Evolutionary conservation across 495 filamentous ascomycete species (phyloP), one percentile per base, ranked within the genome.

Genomic region (Friedmanniomyces endolithicus): DNA sequence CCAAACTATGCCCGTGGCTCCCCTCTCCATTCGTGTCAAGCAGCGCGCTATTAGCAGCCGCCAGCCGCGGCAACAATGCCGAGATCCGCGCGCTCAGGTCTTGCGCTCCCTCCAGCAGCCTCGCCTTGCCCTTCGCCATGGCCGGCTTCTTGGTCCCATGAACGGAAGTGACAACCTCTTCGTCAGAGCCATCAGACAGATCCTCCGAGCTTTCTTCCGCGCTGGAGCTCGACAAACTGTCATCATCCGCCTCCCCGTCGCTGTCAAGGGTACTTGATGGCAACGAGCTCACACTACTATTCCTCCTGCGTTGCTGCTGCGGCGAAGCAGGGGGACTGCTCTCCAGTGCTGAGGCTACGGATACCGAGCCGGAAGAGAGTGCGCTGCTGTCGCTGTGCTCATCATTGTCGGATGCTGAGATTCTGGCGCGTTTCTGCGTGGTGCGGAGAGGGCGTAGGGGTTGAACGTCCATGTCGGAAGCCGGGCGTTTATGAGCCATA

Each of bases 281-380:
- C 22, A 54, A 14, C 14, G 59, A 62, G 39, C 55, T 62, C 27
- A 52, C 19, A 33, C 56, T 58, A 24, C 51, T 58, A 6, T 45
- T 31, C 6, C 43, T 51, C 7, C 11, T 37, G n/a, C n/a, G n/a
- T n/a, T 31, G 40, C 20, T 59, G 27, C 48, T 45, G 12, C 22
- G 14, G 20, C 1, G 59, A 50, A 17, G 33, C 24, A 1, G 41
- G 31, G 19, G 47, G 54, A 50, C 45, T 57, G 25, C 55, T 57
- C 8, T 31, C 45, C 17, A 61, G 23, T 3, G 59, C 54, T 9
- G 59, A 61, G 40, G 22, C 59, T 20, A 57, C 55, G 2, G 59
- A 61, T n/a, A 61, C 50, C 2, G 59, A 57, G 45, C 54, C 45
- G 31, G 40, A 35, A 14, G 59, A 61, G 11, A 49, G 23, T 11